These are phyloP conservation scores for Pseudohyphozyma bogoriensis DNA, from an alignment of 768 basidiomycete genomes.

Conservation along the genomic window DNA sequence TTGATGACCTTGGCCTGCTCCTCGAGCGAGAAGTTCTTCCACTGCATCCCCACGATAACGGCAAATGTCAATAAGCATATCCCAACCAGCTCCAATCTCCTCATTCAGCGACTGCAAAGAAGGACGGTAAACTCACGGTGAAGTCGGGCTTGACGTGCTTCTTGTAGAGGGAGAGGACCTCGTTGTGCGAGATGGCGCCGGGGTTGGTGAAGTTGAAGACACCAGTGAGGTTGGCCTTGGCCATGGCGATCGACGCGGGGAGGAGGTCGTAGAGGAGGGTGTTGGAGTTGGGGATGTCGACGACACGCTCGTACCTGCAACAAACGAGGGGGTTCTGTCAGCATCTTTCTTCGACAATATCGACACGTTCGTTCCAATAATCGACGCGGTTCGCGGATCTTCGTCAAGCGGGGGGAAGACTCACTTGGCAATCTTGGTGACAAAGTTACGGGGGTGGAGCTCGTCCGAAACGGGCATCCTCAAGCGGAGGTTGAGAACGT, in stretches of 20 bases:
- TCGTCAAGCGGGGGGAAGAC: background rate
- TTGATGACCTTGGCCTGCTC: background rate
- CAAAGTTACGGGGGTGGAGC: constrained; percentile 1
- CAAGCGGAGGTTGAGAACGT: background rate
- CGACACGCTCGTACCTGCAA: background rate
- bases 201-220: constrained; percentile 2
- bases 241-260: constrained; percentile 1
- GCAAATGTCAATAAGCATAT: too few relatives aligned
- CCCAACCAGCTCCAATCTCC: too few relatives aligned
- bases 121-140: too few relatives aligned
- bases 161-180: background rate
- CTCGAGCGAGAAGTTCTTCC: constrained; percentile 1
- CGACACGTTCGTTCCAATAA: too few relatives aligned
- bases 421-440: background rate
- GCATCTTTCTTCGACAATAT: background rate
- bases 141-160: background rate
- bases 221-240: background rate
- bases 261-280: constrained; percentile 2
- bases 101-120: too few relatives aligned
- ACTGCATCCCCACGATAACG: too few relatives aligned
- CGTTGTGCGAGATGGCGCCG: constrained; percentile 2
- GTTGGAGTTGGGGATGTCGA: constrained; percentile 3
- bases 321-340: background rate
- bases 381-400: too few relatives aligned
- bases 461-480: constrained; percentile 2